phyloP scores from a whole-genome alignment of 1,139 yeast genomes.

The Schwanniomyces etchellsii region DNA sequence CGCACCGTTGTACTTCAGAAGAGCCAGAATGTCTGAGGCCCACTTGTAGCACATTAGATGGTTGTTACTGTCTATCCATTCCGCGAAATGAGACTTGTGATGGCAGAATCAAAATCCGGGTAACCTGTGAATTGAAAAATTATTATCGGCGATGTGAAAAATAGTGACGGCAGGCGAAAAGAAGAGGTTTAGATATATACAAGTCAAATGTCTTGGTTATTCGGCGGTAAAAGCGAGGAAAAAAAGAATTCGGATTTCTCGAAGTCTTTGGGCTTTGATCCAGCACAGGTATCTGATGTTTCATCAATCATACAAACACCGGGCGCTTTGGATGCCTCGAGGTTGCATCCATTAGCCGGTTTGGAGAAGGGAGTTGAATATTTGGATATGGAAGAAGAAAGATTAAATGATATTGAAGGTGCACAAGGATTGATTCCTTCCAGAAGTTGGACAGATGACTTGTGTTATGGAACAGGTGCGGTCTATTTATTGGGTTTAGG shows the following conservation, averaged over 20 bases:
- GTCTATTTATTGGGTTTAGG: constrained; percentile 78
- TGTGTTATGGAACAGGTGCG: constrained; percentile 97
- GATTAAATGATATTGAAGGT: constrained; percentile 70
- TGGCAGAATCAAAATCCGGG: too few species aligned
- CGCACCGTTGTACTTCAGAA: too few species aligned
- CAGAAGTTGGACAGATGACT: constrained; percentile 95
- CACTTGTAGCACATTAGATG: too few species aligned
- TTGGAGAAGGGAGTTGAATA: constrained; percentile 85
- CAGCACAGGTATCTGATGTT: constrained; percentile 60
- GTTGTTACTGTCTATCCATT: too few species aligned
- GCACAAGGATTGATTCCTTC: constrained; percentile 88
- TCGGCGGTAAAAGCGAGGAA: constrained; percentile 37
- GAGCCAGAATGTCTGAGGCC: too few species aligned
- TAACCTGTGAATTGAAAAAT: too few species aligned
- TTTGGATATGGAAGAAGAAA: constrained; percentile 79
- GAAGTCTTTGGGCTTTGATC: constrained; percentile 59
- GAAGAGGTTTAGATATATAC: background rate
- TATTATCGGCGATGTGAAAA: too few species aligned
- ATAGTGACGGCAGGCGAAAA: constrained; percentile 7
- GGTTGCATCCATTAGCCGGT: constrained; percentile 92
- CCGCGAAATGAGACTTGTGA: too few species aligned
- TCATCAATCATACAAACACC: constrained; percentile 56
- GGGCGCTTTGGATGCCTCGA: constrained; percentile 62
- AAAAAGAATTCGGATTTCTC: constrained; percentile 23
- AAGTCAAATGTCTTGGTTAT: constrained; percentile 59